Evolutionary conservation across 129 eudicot species (phyloP).

Genomic region (Cynara cardunculus): DNA sequence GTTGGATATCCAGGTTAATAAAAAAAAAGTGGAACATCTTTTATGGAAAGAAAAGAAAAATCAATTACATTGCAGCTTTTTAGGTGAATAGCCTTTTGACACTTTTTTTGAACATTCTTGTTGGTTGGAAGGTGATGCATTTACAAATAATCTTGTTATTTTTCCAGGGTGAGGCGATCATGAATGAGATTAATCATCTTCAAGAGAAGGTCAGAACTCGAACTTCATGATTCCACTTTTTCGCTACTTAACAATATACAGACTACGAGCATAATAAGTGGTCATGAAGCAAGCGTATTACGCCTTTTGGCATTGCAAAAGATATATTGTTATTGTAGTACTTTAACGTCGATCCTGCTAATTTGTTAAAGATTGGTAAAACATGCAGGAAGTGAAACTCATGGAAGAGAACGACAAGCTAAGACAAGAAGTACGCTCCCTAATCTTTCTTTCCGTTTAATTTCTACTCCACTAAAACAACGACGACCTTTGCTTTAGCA

Average conservation of each 20-base stretch:
- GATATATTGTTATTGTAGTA: neutral
- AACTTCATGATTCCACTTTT: constrained; percentile 9
- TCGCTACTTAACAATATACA: neutral
- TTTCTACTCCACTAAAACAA: neutral
- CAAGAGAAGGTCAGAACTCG: constrained; percentile 66
- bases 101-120: neutral
- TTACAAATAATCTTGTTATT: neutral
- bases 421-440: constrained; percentile 51
- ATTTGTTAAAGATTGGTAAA: constrained; percentile 10
- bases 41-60: neutral
- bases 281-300: neutral
- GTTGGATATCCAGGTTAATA: too few relatives aligned
- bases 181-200: constrained; percentile 61
- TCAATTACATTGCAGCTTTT: neutral
- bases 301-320: constrained; percentile 5
- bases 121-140: neutral
- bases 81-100: neutral
- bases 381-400: constrained; percentile 67
- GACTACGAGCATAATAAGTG: neutral
- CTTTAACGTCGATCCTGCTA: neutral
- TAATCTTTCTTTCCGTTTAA: neutral
- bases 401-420: constrained; percentile 71
- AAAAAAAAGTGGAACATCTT: too few relatives aligned
- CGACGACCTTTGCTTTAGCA: constrained; percentile 4
- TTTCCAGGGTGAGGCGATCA: constrained; percentile 69